Conservation (phyloP, 1,139 yeast genomes). For the Sugiyamaella novakii region DNA sequence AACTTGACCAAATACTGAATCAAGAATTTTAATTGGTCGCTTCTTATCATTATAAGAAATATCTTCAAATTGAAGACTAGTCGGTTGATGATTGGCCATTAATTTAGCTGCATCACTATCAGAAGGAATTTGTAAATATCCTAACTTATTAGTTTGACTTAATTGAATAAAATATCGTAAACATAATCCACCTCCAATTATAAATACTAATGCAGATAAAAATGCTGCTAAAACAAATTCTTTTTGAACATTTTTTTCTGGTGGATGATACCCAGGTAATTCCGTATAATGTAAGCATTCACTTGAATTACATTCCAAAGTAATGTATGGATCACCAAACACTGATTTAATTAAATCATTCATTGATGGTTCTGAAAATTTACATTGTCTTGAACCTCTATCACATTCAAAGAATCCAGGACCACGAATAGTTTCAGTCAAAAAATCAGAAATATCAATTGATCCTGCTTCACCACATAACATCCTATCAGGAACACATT, state of each 20-base stretch:
- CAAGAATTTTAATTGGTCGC: constrained; percentile 51
- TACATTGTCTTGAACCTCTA: constrained; percentile 59
- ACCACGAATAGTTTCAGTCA: constrained; percentile 85
- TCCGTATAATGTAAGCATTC: constrained; percentile 93
- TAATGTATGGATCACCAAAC: constrained; percentile 89
- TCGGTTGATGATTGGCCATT: constrained; percentile 62
- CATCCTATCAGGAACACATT: constrained; percentile 90
- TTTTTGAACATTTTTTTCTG: constrained; percentile 57
- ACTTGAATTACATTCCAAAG: constrained; percentile 76
- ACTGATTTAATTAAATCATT: constrained; percentile 85
- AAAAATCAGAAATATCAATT: constrained; percentile 89
- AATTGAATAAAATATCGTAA: constrained; percentile 42
- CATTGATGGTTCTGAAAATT: constrained; percentile 94
- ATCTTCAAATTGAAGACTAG: constrained; percentile 73
- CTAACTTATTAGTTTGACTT: constrained; percentile 34
- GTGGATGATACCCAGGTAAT: constrained; percentile 83
- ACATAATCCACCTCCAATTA: constrained; percentile 45
- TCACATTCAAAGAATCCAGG: constrained; percentile 93
- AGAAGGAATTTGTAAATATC: constrained; percentile 40
- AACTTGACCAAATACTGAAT: constrained; percentile 69
- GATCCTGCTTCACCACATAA: constrained; percentile 93
- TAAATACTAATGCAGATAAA: constrained; percentile 48
- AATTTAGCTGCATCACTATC: constrained; percentile 43
- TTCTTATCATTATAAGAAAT: constrained; percentile 65
- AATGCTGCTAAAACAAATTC: constrained; percentile 55